These are phyloP conservation scores for Daedaleopsis sinensis DNA, from an alignment of 768 basidiomycete genomes.

Conservation along the genomic window DNA sequence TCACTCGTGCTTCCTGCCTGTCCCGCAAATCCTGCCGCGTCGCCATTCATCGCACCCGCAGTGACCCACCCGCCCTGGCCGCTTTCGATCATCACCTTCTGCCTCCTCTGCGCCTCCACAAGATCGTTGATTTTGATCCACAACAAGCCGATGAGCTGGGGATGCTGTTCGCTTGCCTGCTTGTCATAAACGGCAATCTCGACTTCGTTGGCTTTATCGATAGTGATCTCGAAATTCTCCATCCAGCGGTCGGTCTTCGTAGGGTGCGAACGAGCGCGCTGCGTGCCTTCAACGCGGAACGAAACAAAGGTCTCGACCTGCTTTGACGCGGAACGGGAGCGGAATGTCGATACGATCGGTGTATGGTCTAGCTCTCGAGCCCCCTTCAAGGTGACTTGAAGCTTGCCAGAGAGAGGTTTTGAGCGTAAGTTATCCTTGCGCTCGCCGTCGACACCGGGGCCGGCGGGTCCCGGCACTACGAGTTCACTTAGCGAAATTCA, in stretches of 20 bases:
- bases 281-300: slow-evolving; percentile 95
- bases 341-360: slow-evolving; percentile 62
- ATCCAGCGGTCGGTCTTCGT: slow-evolving; percentile 97
- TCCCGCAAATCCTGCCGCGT: slow-evolving; percentile 49
- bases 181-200: slow-evolving; percentile 97
- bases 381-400: slow-evolving; percentile 84
- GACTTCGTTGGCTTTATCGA: slow-evolving; percentile 98
- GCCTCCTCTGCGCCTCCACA: slow-evolving; percentile 89
- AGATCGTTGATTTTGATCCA: slow-evolving; percentile 96
- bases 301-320: slow-evolving; percentile 88
- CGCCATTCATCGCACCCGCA: slow-evolving; percentile 83
- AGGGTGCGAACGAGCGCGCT: slow-evolving; percentile 88
- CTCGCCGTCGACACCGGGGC: slow-evolving; percentile 72
- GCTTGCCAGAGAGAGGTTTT: slow-evolving; percentile 93
- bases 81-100: slow-evolving; percentile 86
- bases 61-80: slow-evolving; percentile 96
- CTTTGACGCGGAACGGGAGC: slow-evolving; percentile 79
- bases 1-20: slow-evolving; percentile 53
- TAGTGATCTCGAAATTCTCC: slow-evolving; percentile 93
- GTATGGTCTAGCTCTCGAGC: slow-evolving; percentile 97
- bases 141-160: slow-evolving; percentile 89
- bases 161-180: slow-evolving; percentile 76
- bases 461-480: slow-evolving; percentile 37
- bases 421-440: slow-evolving; percentile 90
- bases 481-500: background rate